These are phyloP conservation scores for Actinomucor elegans DNA, from an alignment of 371 early-diverging fungal genomes.

Conservation along the genomic window DNA sequence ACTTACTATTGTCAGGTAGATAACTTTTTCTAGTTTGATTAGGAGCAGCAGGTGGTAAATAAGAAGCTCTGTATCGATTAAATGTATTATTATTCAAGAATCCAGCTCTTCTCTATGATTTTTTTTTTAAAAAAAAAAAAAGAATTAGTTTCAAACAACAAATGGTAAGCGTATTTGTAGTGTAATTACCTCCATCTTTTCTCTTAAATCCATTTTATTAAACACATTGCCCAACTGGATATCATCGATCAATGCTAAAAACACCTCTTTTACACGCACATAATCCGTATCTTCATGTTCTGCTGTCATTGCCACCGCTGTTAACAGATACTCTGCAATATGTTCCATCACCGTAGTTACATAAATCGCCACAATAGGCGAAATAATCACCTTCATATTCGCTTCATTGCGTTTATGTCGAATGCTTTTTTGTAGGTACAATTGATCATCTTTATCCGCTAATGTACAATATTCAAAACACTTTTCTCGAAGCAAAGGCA, in stretches of 20 bases:
- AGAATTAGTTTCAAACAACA: background rate
- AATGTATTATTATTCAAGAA: slow-evolving; percentile 6
- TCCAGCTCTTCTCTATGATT: slow-evolving; percentile 19
- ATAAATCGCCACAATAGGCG: slow-evolving; percentile 66
- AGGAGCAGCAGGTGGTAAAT: slow-evolving; percentile 1
- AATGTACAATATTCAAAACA: slow-evolving; percentile 63
- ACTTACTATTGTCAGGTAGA: slow-evolving; percentile 15
- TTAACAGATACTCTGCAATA: slow-evolving; percentile 63
- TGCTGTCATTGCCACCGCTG: slow-evolving; percentile 57
- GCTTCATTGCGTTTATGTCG: slow-evolving; percentile 12
- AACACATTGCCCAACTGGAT: slow-evolving; percentile 55
- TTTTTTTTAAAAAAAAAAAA: background rate
- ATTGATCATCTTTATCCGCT: slow-evolving; percentile 46
- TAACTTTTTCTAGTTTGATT: slow-evolving; percentile 16
- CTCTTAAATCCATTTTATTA: slow-evolving; percentile 52
- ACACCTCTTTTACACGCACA: slow-evolving; percentile 61
- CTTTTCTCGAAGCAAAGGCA: slow-evolving; percentile 47
- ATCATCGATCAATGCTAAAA: slow-evolving; percentile 57
- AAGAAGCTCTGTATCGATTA: slow-evolving; percentile 19
- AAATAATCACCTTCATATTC: slow-evolving; percentile 34
- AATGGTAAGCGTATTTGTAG: background rate
- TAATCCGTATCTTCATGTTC: slow-evolving; percentile 64
- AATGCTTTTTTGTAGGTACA: slow-evolving; percentile 21
- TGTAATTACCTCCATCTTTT: slow-evolving; percentile 51
- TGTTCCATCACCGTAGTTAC: slow-evolving; percentile 67